Evolutionary conservation across 805 yeast species (phyloP), one percentile per base, ranked within the genome.

Genomic region (Schwanniomyces pseudopolymorphus): DNA sequence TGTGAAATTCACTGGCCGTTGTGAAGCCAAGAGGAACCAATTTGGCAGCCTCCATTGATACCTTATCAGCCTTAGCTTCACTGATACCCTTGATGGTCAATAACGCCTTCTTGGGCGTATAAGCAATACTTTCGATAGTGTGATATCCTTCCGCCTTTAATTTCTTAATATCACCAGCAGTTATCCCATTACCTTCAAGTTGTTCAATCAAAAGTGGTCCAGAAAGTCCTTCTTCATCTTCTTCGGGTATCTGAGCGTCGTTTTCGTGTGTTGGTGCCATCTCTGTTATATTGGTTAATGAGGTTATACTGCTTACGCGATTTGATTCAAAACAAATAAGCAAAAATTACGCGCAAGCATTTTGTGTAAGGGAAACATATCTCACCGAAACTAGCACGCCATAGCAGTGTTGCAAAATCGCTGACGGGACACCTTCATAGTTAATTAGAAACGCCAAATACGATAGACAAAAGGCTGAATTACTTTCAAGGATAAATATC

Each of bases 1-100:
- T 81, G 64, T 90, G 97, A 63, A 89, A 89, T 63, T 90, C 97
- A 1, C 96, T 85, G 2, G 98, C 99, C 0, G 98, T 92, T 19
- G 97, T 92, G 72, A 94, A 94, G 0, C 99, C 99, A 84, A 94
- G 80, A 6, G 96, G 97, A 2, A 92, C 97, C 40, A 84, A 70
- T 57, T 87, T 84, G 33, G 92, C 79, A 0, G 98, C 97, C 57
- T 89, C 97, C 37, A 76, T 77, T 42, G 91, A 72, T 43, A 94
- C 71, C 54, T 83, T 83, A 57, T 89, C 97, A 0, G 97, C 97
- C 63, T 94, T 94, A 44, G 92, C 92, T 61, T 94, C 99, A 9
- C 96, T 87, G 28, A 94, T 90, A 39, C 99, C 99, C 63, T 89
- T 90, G 33, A 94, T 87, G 6, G 78, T 77, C 37, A 88, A 68